Evolutionary conservation across 2,329 filamentous ascomycete species (phyloP), one percentile per base, ranked within the genome.

Genomic region (Alternaria infectoria): DNA sequence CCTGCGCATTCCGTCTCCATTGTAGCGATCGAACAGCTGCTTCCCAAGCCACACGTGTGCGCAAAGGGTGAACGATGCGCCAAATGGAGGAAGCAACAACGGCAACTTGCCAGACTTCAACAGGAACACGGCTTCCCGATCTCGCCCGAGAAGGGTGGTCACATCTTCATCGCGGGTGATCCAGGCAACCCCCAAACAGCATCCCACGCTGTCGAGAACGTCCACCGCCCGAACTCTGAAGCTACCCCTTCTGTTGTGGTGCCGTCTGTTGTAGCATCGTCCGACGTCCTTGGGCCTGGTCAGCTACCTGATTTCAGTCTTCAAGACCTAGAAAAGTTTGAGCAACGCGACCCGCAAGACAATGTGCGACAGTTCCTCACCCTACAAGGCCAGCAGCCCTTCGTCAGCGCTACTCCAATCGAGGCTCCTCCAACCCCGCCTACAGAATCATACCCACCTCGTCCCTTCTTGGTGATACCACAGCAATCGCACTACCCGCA

Each of bases 331-430:
- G 88, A 89, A 61, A 88, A 86, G 66, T 77, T 97, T 30, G 86
- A 91, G 74, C 84, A 85, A 17, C 87, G 91, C 57, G 93, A 97
- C 75, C 92, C 94, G 6, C 94, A 96, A 79, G 94, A 97, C 81
- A 97, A 95, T 71, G 93, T 98, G 36, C 90, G 92, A 74, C 93
- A 97, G 69, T 98, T 97, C 81, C 86, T 98, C 57, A 88, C 88
- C 75, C 94, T 97, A 77, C 95, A 98, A 78, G 90, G 91, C 78
- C 76, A 88, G 62, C 82, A 87, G 70, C 79, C 77, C 74, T 74
- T 91, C n/a, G 88, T 89, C 8, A 87, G 87, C 9, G 90, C 90
- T 8, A 90, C 91, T 15, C 89, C 90, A 5, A 91, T 90, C 69
- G 75, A 80, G 62, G 75, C 78, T 57, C 79, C 76, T 25, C 73